These are phyloP conservation scores for Picea glauca DNA, from an alignment of 75 land plant species.

Conservation along the genomic window DNA sequence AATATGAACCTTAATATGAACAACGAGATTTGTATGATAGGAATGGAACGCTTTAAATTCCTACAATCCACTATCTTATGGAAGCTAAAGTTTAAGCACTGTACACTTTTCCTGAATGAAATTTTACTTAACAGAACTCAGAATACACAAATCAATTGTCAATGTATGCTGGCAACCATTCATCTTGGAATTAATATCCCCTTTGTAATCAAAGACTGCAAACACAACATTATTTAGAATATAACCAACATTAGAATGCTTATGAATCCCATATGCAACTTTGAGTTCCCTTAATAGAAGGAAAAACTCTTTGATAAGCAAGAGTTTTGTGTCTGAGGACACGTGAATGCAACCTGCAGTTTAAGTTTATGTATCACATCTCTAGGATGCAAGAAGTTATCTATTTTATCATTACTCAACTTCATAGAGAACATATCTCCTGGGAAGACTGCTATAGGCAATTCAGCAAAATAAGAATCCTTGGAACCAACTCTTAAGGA, in stretches of 20 bases:
- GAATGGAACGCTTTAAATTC: slow-evolving; percentile 40
- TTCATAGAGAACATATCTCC: slow-evolving; percentile 22
- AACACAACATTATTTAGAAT: slow-evolving; percentile 41
- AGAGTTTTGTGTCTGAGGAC: background rate
- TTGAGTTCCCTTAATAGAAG: slow-evolving; percentile 23
- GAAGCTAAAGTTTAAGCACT: slow-evolving; percentile 38
- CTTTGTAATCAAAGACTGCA: slow-evolving; percentile 40
- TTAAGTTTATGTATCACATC: slow-evolving; percentile 35
- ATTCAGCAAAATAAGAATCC: slow-evolving; percentile 13
- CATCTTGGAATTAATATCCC: slow-evolving; percentile 39
- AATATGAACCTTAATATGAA: slow-evolving; percentile 30
- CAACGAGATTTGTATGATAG: slow-evolving; percentile 33
- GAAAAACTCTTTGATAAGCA: slow-evolving; percentile 19
- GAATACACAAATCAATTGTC: slow-evolving; percentile 13
- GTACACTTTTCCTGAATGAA: slow-evolving; percentile 40
- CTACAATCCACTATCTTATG: slow-evolving; percentile 31
- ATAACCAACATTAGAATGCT: slow-evolving; percentile 30
- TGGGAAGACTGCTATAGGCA: slow-evolving; percentile 30
- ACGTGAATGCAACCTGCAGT: slow-evolving; percentile 10
- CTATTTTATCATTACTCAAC: slow-evolving; percentile 2
- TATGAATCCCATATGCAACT: slow-evolving; percentile 30
- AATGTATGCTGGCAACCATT: slow-evolving; percentile 41
- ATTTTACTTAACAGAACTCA: slow-evolving; percentile 24
- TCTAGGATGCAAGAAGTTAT: slow-evolving; percentile 33
- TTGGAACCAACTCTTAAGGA: slow-evolving; percentile 10